Conservation (phyloP, 164 flowering plant species). For the Platanus orientalis region DNA sequence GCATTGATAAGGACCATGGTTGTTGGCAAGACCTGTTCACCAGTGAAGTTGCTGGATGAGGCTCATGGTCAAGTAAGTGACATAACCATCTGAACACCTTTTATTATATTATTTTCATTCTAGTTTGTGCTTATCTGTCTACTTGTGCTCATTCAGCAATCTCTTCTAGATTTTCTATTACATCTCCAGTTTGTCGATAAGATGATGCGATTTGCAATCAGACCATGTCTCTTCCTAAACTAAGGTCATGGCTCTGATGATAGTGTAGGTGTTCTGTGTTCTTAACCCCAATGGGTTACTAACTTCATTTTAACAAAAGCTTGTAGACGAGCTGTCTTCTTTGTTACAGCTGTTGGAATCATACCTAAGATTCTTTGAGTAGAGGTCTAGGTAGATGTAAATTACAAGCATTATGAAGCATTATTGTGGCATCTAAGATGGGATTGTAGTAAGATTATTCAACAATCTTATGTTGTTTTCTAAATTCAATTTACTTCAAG, state of each 20-base stretch:
- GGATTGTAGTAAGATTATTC: too few relatives aligned
- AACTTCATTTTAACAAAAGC: neutral
- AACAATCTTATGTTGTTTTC: too few relatives aligned
- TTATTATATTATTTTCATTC: conserved; percentile 13
- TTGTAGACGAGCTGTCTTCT: neutral
- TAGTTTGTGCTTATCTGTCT: conserved; percentile 8
- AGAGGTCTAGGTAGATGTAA: neutral
- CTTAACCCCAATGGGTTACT: neutral
- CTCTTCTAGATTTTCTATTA: neutral
- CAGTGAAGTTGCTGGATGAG: conserved; percentile 21
- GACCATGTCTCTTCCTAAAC: neutral
- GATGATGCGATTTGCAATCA: neutral
- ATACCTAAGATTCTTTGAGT: neutral
- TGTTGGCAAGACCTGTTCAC: conserved; percentile 15
- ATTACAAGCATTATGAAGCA: neutral
- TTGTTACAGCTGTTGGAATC: neutral
- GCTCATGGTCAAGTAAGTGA: conserved; percentile 30
- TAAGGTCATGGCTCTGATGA: neutral
- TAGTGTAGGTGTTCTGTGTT: neutral
- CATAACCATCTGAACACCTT: conserved; percentile 14
- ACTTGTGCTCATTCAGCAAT: neutral
- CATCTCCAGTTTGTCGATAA: neutral
- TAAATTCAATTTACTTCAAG: too few relatives aligned
- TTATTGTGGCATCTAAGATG: neutral
- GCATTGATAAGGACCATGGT: conserved; percentile 21